These are phyloP conservation scores for Helminthosporium solani DNA, from an alignment of 2,329 filamentous ascomycete genomes.

Conservation along the genomic window DNA sequence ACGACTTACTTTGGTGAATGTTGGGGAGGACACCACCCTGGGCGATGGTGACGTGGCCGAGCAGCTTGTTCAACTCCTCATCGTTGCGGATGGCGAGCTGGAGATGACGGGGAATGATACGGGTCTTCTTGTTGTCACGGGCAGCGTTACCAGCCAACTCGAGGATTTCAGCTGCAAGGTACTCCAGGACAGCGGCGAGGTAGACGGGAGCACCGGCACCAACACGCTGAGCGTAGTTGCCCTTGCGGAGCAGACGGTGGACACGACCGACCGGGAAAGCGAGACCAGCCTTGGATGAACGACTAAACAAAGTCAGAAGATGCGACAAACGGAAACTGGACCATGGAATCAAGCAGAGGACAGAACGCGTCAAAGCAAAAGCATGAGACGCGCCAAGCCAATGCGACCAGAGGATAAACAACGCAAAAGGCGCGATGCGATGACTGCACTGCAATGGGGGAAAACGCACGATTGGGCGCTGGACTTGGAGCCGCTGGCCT, in stretches of 20 bases:
- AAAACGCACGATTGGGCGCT: constrained; percentile 93
- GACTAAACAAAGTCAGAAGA: constrained; percentile 57
- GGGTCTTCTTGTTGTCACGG: constrained; percentile 99
- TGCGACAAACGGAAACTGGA: neutral
- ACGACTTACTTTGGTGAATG: constrained; percentile 87
- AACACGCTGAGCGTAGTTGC: constrained; percentile 99
- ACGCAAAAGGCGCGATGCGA: constrained; percentile 12
- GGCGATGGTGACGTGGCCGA: constrained; percentile 94
- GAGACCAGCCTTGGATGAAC: constrained; percentile 98
- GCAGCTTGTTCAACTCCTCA: constrained; percentile 98
- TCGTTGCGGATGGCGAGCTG: constrained; percentile 99
- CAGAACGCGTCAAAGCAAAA: neutral
- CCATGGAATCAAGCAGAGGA: no score
- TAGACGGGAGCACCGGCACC: constrained; percentile 98
- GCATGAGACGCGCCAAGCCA: constrained; percentile 45
- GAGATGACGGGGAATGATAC: constrained; percentile 98
- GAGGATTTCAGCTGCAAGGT: constrained; percentile 97
- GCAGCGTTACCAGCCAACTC: constrained; percentile 98
- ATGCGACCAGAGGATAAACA: constrained; percentile 14
- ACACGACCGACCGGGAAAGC: constrained; percentile 99
- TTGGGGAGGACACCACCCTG: constrained; percentile 96
- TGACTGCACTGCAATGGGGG: constrained; percentile 16
- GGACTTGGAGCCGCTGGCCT: constrained; percentile 94
- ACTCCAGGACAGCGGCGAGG: constrained; percentile 95
- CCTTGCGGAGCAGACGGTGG: constrained; percentile 97